These are phyloP conservation scores for Luzula sylvatica DNA, from an alignment of 176 grass and related monocot genomes.

Conservation along the genomic window DNA sequence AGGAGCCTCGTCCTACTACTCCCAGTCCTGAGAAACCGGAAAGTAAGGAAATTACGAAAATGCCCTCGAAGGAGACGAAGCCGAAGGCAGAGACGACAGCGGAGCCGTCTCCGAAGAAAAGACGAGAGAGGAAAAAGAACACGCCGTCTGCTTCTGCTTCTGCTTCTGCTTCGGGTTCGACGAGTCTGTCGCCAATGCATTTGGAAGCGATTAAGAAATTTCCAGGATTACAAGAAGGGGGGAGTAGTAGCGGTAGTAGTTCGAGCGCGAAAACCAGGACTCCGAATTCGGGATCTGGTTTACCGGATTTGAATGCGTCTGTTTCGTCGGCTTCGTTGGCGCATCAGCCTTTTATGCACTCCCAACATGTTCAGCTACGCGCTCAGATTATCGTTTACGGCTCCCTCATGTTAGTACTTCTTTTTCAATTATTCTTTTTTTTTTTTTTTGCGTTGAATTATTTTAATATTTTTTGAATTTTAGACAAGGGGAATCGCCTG, in stretches of 20 bases:
- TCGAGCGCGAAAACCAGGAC: conserved; percentile 17
- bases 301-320: conserved; percentile 43
- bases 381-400: conserved; percentile 98
- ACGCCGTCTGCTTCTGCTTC: conserved; percentile 16
- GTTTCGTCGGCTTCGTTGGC: conserved; percentile 36
- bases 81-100: conserved; percentile 5
- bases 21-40: conserved; percentile 30
- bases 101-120: conserved; percentile 13
- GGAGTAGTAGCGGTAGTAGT: conserved; percentile 12
- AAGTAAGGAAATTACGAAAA: conserved; percentile 25
- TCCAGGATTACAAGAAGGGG: conserved; percentile 11
- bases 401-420: conserved; percentile 80
- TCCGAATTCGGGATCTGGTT: conserved; percentile 35
- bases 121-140: conserved; percentile 34
- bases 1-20: conserved; percentile 10
- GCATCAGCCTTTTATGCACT: conserved; percentile 70
- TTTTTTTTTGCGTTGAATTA: conserved; percentile 7
- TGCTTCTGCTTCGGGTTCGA: conserved; percentile 18
- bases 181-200: conserved; percentile 22
- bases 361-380: conserved; percentile 80
- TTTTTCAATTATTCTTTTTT: conserved; percentile 22
- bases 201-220: conserved; percentile 27
- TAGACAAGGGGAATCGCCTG: conserved; percentile 86
- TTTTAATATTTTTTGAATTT: conserved; percentile 23
- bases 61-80: conserved; percentile 9